These are phyloP conservation scores for Ustilago curta DNA, from an alignment of 1,284 basidiomycete species.

Conservation along the genomic window DNA sequence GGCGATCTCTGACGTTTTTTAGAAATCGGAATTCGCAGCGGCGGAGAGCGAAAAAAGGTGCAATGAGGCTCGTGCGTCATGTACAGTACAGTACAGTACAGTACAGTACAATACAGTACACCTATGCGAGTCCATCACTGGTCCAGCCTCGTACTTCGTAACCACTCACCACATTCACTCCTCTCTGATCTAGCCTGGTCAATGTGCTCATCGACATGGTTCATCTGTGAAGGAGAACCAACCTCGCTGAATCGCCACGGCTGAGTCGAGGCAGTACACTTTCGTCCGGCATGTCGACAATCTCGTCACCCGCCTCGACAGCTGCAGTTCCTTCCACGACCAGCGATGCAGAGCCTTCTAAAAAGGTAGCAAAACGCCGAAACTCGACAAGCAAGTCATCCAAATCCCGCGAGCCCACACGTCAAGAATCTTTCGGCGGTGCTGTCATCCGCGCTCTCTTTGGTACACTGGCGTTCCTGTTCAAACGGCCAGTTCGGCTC, in stretches of 20 bases:
- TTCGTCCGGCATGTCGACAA: conserved; percentile 17
- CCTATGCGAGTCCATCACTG: conserved; percentile 5
- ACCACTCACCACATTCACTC: neutral
- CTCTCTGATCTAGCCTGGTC: too few species aligned
- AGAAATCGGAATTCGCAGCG: neutral
- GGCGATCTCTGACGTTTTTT: conserved; percentile 6
- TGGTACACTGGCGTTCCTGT: conserved; percentile 69
- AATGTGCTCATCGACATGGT: neutral
- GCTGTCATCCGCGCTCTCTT: conserved; percentile 65
- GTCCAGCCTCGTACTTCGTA: neutral
- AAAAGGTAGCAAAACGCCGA: conserved; percentile 23
- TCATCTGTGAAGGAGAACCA: neutral
- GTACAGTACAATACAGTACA: too few species aligned
- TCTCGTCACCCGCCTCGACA: conserved; percentile 4
- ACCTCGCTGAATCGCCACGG: neutral
- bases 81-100: too few species aligned
- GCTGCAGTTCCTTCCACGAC: conserved; percentile 7
- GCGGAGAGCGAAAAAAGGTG: too few species aligned
- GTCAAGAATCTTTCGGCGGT: conserved; percentile 58
- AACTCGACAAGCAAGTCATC: conserved; percentile 11
- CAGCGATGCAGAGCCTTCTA: conserved; percentile 1
- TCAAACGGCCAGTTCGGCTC: conserved; percentile 69
- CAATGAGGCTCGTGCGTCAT: conserved; percentile 17
- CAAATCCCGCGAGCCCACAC: conserved; percentile 22
- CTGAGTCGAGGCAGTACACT: neutral